Evolutionary conservation across 225 moss, liverwort and hornwort genomes (phyloP), one percentile per base, ranked within the genome.

Genomic region (Antitrichia curtipendula): DNA sequence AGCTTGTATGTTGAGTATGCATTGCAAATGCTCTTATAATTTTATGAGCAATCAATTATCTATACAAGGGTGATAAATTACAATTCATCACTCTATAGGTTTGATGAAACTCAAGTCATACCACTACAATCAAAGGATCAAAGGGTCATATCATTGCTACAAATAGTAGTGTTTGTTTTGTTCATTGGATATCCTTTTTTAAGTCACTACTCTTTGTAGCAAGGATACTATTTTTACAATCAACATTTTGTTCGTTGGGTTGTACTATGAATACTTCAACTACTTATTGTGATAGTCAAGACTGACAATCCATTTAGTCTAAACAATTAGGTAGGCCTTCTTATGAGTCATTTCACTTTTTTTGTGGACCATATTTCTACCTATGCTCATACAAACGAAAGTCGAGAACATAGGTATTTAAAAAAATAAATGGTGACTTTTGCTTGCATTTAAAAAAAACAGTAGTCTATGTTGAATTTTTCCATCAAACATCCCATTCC

Each of bases 271-370:
- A 65, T 19, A 19, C 23, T 68, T 13, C 4, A 22, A 13, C 13
- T 38, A 68, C 7, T 23, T 38, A 7, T 13, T 68, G 2, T 68
- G 38, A 38, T 21, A 66, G 4, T 66, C 12, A n/a, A n/a, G 16
- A 65, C 3, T 0, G 2, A 20, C 0, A n/a, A 12, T 11, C n/a
- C 0, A 0, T 21, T 20, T 66, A 21, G n/a, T n/a, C 21, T 66
- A 20, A 66, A 21, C 0, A 6, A 3, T 66, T n/a, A 66, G 0
- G 1, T 12, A 65, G 10, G 20, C 21, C 66, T 21, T n/a, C 6
- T n/a, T n/a, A 2, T 21, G 2, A 66, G 21, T 20, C 1, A 21
- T 63, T 63, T 12, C 16, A n/a, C n/a, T 15, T 4, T 8, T 31
- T 16, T 32, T 8, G 2, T 31, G 16, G 16, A 31, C 16, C 24